Conservation (phyloP, 169 alveolate genomes). For the Eimeria maxima region DNA sequence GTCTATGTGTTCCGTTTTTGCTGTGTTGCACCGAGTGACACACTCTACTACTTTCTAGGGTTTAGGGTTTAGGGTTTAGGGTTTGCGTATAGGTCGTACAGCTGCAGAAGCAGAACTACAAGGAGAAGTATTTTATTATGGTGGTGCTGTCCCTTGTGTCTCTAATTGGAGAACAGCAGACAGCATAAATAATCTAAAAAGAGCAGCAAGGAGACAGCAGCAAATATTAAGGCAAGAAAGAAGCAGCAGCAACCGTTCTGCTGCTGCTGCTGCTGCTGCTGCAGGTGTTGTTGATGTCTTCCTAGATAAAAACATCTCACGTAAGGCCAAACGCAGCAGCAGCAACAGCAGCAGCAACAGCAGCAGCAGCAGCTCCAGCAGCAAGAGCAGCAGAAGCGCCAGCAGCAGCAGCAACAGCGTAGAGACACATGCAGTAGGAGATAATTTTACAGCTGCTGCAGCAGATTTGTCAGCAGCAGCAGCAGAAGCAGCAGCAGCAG, state of each 20-base stretch:
- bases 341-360: constrained; percentile 39
- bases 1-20: too few species aligned
- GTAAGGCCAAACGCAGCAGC: background rate
- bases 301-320: background rate
- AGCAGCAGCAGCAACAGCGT: constrained; percentile 3
- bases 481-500: constrained; percentile 14
- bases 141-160: constrained; percentile 15
- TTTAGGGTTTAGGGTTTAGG: constrained; percentile 46
- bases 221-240: background rate
- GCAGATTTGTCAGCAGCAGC: constrained; percentile 25
- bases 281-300: too few species aligned
- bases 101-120: constrained; percentile 15
- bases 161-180: background rate
- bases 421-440: background rate
- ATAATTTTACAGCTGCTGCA: background rate
- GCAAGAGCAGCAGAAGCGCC: too few species aligned
- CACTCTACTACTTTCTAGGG: too few species aligned
- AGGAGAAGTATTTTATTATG: constrained; percentile 13
- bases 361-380: constrained; percentile 48
- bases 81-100: background rate
- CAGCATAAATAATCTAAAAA: background rate
- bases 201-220: constrained; percentile 64
- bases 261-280: background rate
- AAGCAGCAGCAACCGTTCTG: background rate
- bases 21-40: too few species aligned